phyloP scores from a whole-genome alignment of 371 early-diverging fungal species.

The Mucor indicus region DNA sequence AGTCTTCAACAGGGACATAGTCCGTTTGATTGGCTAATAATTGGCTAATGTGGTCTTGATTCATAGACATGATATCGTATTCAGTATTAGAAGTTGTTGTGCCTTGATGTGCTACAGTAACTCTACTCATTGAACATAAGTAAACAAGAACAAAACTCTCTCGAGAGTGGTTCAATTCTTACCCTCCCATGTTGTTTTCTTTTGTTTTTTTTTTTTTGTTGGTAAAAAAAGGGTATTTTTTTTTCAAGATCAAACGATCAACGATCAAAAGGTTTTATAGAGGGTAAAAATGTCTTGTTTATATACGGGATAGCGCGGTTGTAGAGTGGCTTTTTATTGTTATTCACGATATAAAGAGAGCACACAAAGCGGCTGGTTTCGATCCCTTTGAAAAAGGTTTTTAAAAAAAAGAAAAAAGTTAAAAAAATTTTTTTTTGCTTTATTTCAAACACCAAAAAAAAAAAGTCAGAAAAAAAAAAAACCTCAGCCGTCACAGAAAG shows the following conservation, averaged over 20 bases:
- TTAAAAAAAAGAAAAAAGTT: too few species aligned
- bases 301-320: conserved; percentile 3
- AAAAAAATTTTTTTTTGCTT: too few species aligned
- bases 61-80: neutral
- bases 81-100: conserved; percentile 1
- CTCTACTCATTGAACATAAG: conserved; percentile 5
- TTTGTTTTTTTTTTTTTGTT: neutral
- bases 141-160: neutral
- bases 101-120: conserved; percentile 26
- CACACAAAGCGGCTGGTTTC: conserved; percentile 16
- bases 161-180: neutral
- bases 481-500: too few species aligned
- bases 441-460: too few species aligned
- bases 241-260: conserved; percentile 2
- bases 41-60: conserved; percentile 28
- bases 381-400: conserved; percentile 1
- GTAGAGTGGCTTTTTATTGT: conserved; percentile 3
- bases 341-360: neutral
- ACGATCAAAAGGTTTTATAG: neutral
- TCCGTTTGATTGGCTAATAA: conserved; percentile 15
- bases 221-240: neutral
- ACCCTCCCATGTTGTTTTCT: conserved; percentile 11
- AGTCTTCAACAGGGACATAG: conserved; percentile 29
- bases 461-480: too few species aligned
- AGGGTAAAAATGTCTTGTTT: neutral